phyloP scores from a whole-genome alignment of 345 rosid genomes.

The Arabidopsis arenosa region DNA sequence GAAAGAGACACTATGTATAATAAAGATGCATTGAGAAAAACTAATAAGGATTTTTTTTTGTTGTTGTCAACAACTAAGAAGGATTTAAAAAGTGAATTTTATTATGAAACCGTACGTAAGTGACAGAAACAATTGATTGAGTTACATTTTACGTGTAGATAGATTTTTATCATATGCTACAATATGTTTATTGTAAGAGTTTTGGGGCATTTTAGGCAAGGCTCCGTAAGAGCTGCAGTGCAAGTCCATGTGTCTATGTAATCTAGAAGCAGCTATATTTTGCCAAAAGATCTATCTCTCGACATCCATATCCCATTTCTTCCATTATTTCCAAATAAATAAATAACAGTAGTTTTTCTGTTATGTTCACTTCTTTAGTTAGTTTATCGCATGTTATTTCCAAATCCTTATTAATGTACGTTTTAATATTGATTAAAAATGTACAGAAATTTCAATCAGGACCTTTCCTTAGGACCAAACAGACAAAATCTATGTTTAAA shows the following conservation, averaged over 20 bases:
- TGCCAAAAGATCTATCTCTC: constrained; percentile 43
- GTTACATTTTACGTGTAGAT: neutral
- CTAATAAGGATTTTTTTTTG: neutral
- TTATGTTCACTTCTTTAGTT: neutral
- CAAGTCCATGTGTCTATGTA: constrained; percentile 44
- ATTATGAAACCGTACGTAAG: constrained; percentile 3
- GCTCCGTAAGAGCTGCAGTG: constrained; percentile 35
- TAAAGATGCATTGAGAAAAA: neutral
- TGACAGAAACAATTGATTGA: neutral
- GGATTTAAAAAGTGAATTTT: neutral
- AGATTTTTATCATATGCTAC: neutral
- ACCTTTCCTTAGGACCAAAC: too few species aligned
- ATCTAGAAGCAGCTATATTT: constrained; percentile 34
- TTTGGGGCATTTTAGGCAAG: constrained; percentile 1
- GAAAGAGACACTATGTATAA: neutral
- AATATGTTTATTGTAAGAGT: neutral
- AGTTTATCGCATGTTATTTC: neutral
- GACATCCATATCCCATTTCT: constrained; percentile 31
- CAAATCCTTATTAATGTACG: too few species aligned
- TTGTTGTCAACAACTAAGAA: neutral
- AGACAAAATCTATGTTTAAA: too few species aligned
- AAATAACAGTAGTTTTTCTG: neutral
- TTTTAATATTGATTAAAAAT: too few species aligned
- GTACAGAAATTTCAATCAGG: too few species aligned
- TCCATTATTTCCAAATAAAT: constrained; percentile 10